Base-by-base conservation (phyloP, 768 basidiomycete species). In the Boletus insuetus region DNA sequence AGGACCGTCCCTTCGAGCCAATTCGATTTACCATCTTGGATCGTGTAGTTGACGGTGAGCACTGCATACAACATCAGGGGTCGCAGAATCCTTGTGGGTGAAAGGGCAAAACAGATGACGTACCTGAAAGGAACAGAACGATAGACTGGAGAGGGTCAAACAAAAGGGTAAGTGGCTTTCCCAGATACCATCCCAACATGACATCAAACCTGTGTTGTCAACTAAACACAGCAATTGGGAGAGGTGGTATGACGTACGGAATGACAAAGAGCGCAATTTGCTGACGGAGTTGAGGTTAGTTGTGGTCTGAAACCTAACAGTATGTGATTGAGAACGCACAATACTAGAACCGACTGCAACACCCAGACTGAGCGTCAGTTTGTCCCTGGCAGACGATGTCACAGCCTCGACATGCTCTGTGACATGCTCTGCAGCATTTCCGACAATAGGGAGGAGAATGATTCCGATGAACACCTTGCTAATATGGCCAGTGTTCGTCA, bases 1-100 rank as follows among this genome's bases (percentile, higher is more conserved):
- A 92, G 77, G 52, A 91, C 84, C 61, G 84, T 71, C 22, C 91
- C 92, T 70, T 96, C 94, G n/a, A 97, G 77, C 85, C 94, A 97
- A 69, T 95, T 96, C 29, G 87, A 90, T 66, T 84, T 89, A 13
- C 93, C 93, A 61, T 97, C 95, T 46, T 83, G 81, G 6, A 95
- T 81, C n/a, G 87, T 85, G 64, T 90, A 91, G 65, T 89, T 91
- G 71, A 96, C 91, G 4, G 90, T 89, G 61, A 91, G 74, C 14
- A 91, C 86, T 87, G 54, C 3, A 40, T n/a, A 26, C 5, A n/a
- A 8, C 24, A 29, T 29, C 26, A 29, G 26, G 26, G 26, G 26
- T 29, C 26, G 9, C 26, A 29, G 26, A 29, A 29, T 8, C 8
- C 26, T 56, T 49, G 38, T 8, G 16, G 4, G 38, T 53, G 17